Base-by-base conservation (phyloP, 495 filamentous ascomycete species). In the Parathielavia appendiculata region DNA sequence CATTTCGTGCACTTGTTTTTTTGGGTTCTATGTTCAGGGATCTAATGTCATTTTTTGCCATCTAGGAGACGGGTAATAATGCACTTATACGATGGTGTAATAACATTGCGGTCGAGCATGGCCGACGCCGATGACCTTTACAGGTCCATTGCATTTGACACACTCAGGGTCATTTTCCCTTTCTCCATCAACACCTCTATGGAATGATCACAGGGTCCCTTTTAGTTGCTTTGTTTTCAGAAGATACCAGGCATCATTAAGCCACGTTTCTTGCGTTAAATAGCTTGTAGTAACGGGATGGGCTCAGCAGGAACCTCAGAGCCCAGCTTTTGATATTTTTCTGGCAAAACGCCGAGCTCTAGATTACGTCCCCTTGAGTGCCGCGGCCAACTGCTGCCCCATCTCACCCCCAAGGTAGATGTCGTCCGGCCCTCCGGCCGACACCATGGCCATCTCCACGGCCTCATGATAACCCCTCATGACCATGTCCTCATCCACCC, bases 401-500 rank as follows among this genome's bases (percentile, higher is more conserved):
- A 77, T 83, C 63, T 83, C 82, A 2, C 88, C 89, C 36, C 90
- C 91, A 10, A 95, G 70, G 70, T 90, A 93, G 17, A 79, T 51
- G 55, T 75, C 70, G 17, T 79, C 76, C 7, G 73, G 67, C 22
- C 68, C 79, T 3, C 80, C 82, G 9, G 77, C 69, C 10, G 69
- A 69, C 44, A 85, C 78, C 43, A 86, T 67, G 53, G 88, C 86
- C 66, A 87, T 79, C 74, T 91, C 85, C 13, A 91, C 71, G 19
- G 84, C 85, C 57, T 85, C 88, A 38, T 89, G 83, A 69, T 98
- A 97, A 5, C 86, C 89, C 54, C 74, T 82, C 65, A 83, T 86
- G 14, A 97, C 86, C 71, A 90, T 91, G 26, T 95, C 91, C 74
- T 97, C 92, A 68, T 97, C 95, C 36, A 98, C 91, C 30, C 85